A percentile compares a stretch with the other conserved stretches of the same genome.
Evolutionary conservation across 116 monocot species (phyloP).

Genomic region (Papilionanthe hybrid): DNA sequence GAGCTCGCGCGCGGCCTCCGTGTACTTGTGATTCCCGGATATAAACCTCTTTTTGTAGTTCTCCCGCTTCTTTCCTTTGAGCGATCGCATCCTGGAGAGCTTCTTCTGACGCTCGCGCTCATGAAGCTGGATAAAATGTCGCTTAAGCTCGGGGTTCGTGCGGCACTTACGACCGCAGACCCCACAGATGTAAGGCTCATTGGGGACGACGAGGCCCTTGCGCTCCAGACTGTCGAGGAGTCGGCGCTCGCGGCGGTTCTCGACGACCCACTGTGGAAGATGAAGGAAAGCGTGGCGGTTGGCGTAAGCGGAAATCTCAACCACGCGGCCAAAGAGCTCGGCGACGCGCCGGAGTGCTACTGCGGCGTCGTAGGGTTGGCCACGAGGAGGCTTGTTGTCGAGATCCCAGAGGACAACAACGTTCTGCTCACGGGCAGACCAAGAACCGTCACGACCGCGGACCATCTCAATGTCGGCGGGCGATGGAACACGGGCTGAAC

Average conservation of each 20-base stretch:
- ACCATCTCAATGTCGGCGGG: conserved; percentile 61
- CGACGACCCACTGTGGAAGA: conserved; percentile 71
- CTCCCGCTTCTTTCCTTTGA: conserved; percentile 79
- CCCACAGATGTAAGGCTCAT: conserved; percentile 59
- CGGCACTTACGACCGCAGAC: conserved; percentile 82
- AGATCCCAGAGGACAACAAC: conserved; percentile 97
- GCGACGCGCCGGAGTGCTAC: conserved; percentile 55
- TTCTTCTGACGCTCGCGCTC: conserved; percentile 91
- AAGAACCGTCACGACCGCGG: conserved; percentile 53
- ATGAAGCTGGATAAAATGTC: conserved; percentile 84
- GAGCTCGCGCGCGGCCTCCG: conserved; percentile 60
- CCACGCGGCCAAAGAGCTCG: conserved; percentile 60
- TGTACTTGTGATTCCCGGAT: conserved; percentile 64
- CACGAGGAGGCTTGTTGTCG: conserved; percentile 97
- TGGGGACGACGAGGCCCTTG: conserved; percentile 28
- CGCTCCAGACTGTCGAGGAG: conserved; percentile 55
- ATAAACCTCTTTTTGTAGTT: conserved; percentile 57
- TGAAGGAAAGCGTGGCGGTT: conserved; percentile 94
- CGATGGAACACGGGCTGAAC: conserved; percentile 6
- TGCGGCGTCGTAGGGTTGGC: conserved; percentile 74
- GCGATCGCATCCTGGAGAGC: conserved; percentile 62
- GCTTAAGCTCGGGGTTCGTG: conserved; percentile 72
- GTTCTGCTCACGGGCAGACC: conserved; percentile 37
- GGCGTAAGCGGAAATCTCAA: conserved; percentile 76
- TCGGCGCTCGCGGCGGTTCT: conserved; percentile 63